Base-by-base conservation (phyloP, 1,284 basidiomycete genomes). In the Trichosporon sp. region DNA sequence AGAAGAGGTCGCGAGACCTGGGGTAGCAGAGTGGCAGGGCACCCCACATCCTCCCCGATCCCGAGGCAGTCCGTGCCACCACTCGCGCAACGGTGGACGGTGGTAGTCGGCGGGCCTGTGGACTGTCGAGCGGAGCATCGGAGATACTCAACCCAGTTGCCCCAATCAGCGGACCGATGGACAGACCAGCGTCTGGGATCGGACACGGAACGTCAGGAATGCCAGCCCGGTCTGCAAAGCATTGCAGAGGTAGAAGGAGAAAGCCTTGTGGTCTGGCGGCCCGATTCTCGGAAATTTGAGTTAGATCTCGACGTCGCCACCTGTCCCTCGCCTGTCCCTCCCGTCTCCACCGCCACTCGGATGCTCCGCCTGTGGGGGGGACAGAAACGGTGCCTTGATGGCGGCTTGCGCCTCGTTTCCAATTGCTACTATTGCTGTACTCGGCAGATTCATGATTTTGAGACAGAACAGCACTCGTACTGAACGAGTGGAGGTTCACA, bases 241-340 rank as follows among this genome's bases (percentile, higher is more conserved):
- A 26, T 26, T 26, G 26, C 26, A 26, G 26, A 26, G 26, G 26
- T 26, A 26, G 26, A 26, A 26, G 26, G 43, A 46, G 43, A 4
- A 5, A 11, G 16, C 43, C 26, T 26, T 26, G 26, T 26, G 26
- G 26, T 26, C 26, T 26, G 26, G 26, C n/a, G 35, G 8, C 43
- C 43, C 43, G 43, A n/a, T 46, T 46, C 43, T 46, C 43, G 43
- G 43, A 46, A 46, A n/a, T 46, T 46, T 46, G 43, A 46, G 43
- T 46, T 46, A 46, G 43, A 46, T 46, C 43, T 11, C 8, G 26
- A 26, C 26, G 26, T 26, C 26, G 26, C 26, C 26, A 26, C 26
- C 26, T 26, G 26, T 26, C 26, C 26, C 26, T 26, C 26, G 26
- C 26, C 26, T 26, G 26, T 26, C 26, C 26, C 26, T 26, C 26